These are phyloP conservation scores for Clonostachys rhizophaga DNA, from an alignment of 2,329 filamentous ascomycete genomes.

Conservation along the genomic window DNA sequence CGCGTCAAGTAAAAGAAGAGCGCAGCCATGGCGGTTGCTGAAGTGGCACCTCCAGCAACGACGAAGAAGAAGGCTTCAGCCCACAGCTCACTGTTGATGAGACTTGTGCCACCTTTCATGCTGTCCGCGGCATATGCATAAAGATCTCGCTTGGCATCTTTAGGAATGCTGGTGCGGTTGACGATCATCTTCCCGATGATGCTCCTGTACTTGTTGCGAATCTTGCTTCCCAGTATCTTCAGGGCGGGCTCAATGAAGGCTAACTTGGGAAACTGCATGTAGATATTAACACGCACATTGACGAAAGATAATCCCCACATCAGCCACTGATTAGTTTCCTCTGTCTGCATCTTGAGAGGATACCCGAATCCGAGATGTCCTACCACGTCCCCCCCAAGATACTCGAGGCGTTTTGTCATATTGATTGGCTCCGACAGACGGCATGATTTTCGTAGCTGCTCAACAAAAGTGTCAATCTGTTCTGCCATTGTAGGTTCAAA, in stretches of 20 bases:
- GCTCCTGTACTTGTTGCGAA: no score
- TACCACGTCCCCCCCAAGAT: slow-evolving; percentile 1
- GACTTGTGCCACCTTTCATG: not conserved
- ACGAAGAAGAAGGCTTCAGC: not conserved
- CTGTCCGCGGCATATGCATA: no score
- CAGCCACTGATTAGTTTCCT: slow-evolving; percentile 67
- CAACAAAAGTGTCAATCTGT: slow-evolving; percentile 5
- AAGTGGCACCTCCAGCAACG: not conserved
- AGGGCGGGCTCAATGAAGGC: no score
- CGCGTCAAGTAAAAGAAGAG: slow-evolving; percentile 5
- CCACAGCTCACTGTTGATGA: not conserved
- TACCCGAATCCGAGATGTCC: slow-evolving; percentile 3
- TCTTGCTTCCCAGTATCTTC: no score
- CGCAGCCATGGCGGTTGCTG: not conserved
- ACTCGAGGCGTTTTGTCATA: not conserved
- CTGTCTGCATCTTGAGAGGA: slow-evolving; percentile 3
- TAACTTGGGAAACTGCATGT: not conserved
- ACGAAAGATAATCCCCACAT: slow-evolving; percentile 50
- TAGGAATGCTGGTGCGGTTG: no score
- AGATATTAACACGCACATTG: slow-evolving; percentile 62
- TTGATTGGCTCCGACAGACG: not conserved
- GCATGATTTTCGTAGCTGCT: not conserved
- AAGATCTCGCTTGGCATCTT: no score
- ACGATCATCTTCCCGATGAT: no score
- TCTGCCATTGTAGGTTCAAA: slow-evolving; percentile 5